Percentiles rank a stretch among this genome's conserved stretches.
These are phyloP conservation scores for Parmales sp. DNA, from an alignment of 108 stramenopile species.

Conservation along the genomic window DNA sequence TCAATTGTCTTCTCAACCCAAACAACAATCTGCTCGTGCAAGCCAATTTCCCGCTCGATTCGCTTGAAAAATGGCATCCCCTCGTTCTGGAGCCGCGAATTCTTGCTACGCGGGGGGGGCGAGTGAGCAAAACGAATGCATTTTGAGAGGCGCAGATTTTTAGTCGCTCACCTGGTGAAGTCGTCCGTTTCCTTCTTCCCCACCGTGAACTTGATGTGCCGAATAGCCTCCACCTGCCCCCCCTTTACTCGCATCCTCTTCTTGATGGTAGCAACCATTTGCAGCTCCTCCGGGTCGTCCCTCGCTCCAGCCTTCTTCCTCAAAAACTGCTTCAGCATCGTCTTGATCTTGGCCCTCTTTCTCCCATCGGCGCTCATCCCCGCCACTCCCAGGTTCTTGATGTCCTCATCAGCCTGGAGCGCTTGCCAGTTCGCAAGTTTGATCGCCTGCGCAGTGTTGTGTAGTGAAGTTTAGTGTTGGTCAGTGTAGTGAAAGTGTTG, in stretches of 20 bases:
- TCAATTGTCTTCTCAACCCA: conserved; percentile 13
- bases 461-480: no score
- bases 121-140: no score
- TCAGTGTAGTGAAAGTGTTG: no score
- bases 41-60: conserved; percentile 4
- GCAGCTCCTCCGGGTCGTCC: conserved; percentile 11
- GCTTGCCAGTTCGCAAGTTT: conserved; percentile 11
- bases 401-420: conserved; percentile 1
- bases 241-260: conserved; percentile 12
- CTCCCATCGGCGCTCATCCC: neutral
- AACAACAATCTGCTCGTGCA: conserved; percentile 5
- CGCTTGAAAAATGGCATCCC: conserved; percentile 8
- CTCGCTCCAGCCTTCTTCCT: conserved; percentile 10
- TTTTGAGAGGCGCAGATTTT: no score
- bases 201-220: conserved; percentile 11
- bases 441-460: no score
- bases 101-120: no score
- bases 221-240: neutral
- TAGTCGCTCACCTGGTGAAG: neutral
- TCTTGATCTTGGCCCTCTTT: neutral
- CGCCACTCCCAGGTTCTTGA: neutral
- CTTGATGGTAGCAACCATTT: conserved; percentile 7
- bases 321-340: neutral
- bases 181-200: conserved; percentile 12
- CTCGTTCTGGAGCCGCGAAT: conserved; percentile 2